Evolutionary conservation across 345 rosid genomes (phyloP), one percentile per base, ranked within the genome.

Genomic region (Eucalyptus globulus): DNA sequence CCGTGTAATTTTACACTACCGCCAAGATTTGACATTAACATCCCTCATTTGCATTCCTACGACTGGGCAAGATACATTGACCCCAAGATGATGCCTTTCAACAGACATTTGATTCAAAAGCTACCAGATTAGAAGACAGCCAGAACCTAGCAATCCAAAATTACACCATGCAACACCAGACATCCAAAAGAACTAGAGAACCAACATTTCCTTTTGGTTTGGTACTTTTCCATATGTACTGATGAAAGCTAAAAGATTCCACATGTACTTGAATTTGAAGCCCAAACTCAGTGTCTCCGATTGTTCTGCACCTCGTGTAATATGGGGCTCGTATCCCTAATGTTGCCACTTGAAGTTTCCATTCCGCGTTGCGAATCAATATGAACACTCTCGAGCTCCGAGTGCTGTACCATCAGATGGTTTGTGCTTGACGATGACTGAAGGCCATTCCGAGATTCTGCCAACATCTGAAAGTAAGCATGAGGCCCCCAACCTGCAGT

Each of bases 401-500:
- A 58, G 85, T 88, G 90, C 88, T 88, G 94, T 53, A 90, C 89
- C 43, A 80, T 90, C 51, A 91, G 90, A 90, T 88, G 87, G 83
- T 91, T 92, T 45, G 88, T 49, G 88, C 34, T 22, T 24, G 86
- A 27, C 9, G 90, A 88, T 24, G 89, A 58, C 87, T 90, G 96
- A 87, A 62, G 89, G 12, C 88, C 93, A 83, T 92, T 93, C 83
- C 86, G 91, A 27, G 98, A 93, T 56, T 95, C 98, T 13, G 96
- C 94, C 90, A 97, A 89, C 99, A 96, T 94, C 95, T 94, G 97
- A 88, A 96, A 96, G 90, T 96, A 97, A 5, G 99, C 99, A 91
- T 95, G 98, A 89, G 99, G 98, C 45, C 99, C 99, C 99, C 99
- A 97, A 54, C 99, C 99, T 97, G 93, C 91, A 92, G 14, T 15